Percentiles rank a stretch among this genome's conserved stretches.
These are phyloP conservation scores for Rhododendron simsii DNA, from an alignment of 148 eudicot species.

Conservation along the genomic window DNA sequence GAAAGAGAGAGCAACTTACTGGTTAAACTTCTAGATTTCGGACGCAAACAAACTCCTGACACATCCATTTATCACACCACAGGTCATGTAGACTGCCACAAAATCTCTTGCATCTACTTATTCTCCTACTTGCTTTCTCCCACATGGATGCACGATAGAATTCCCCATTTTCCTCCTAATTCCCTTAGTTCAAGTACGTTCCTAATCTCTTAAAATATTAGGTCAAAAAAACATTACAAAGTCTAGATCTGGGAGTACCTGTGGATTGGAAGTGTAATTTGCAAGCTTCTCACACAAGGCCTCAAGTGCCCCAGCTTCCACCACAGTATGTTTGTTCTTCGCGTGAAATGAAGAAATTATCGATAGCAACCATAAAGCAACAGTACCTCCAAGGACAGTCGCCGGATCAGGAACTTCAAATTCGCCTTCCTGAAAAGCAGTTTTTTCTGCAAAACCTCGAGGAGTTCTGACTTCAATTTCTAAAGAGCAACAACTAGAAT, in stretches of 20 bases:
- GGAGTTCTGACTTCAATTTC: conserved; percentile 63
- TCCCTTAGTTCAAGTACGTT: not conserved
- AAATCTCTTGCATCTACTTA: conserved; percentile 2
- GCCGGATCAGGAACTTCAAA: conserved; percentile 64
- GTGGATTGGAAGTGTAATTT: conserved; percentile 43
- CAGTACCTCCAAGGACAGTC: conserved; percentile 63
- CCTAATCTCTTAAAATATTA: not conserved
- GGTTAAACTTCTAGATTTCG: not conserved
- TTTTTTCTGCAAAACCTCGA: conserved; percentile 38
- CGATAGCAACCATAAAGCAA: conserved; percentile 72
- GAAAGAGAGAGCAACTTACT: not conserved
- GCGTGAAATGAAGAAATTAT: conserved; percentile 55
- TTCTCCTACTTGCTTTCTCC: not conserved
- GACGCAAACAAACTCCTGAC: not conserved
- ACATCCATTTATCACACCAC: not conserved
- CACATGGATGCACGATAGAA: not conserved
- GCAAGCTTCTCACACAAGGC: conserved; percentile 62
- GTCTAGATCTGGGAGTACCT: conserved; percentile 35
- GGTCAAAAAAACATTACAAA: not conserved
- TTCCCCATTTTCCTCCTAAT: not conserved
- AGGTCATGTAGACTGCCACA: not conserved
- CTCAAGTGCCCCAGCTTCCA: conserved; percentile 85
- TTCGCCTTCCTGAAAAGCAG: conserved; percentile 53
- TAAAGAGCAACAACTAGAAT: conserved; percentile 33
- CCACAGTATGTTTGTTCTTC: conserved; percentile 44